phyloP scores from a whole-genome alignment of 345 rosid genomes.

The Lumnitzera racemosa region DNA sequence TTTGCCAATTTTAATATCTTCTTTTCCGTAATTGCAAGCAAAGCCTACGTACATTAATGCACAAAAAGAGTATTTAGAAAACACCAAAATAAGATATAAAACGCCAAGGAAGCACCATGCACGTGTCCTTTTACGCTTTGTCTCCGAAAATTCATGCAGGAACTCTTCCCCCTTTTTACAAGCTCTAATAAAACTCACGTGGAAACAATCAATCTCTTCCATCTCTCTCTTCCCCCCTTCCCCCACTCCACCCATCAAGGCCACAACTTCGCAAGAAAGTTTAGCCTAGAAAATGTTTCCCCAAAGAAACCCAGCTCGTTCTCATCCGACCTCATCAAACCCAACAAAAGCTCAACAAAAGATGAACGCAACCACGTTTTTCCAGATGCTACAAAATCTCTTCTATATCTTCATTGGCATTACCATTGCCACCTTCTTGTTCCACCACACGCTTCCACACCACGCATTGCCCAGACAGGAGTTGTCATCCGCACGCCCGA shows the following conservation, averaged over 20 bases:
- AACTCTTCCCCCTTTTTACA: background rate
- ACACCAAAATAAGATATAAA: too few relatives aligned
- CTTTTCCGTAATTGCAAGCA: too few relatives aligned
- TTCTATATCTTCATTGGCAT: constrained; percentile 52
- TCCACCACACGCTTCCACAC: constrained; percentile 34
- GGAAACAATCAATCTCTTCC: too few relatives aligned
- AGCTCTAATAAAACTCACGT: too few relatives aligned
- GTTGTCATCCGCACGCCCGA: constrained; percentile 10
- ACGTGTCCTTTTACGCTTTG: constrained; percentile 1
- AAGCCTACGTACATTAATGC: too few relatives aligned
- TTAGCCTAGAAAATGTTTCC: too few relatives aligned
- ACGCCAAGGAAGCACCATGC: constrained; percentile 6
- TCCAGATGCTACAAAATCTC: constrained; percentile 45
- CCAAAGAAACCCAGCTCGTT: background rate
- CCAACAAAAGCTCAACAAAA: background rate
- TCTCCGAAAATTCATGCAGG: constrained; percentile 7
- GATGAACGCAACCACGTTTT: constrained; percentile 25
- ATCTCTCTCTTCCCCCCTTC: background rate
- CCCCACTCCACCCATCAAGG: too few relatives aligned
- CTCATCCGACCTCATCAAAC: constrained; percentile 1
- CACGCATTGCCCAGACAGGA: background rate
- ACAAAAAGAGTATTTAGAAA: too few relatives aligned
- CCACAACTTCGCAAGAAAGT: constrained; percentile 1
- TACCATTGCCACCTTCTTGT: constrained; percentile 48
- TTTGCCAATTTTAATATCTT: too few relatives aligned